Evolutionary conservation across 225 moss, liverwort and hornwort genomes (phyloP).

Genomic region (Pleurozium schreberi): DNA sequence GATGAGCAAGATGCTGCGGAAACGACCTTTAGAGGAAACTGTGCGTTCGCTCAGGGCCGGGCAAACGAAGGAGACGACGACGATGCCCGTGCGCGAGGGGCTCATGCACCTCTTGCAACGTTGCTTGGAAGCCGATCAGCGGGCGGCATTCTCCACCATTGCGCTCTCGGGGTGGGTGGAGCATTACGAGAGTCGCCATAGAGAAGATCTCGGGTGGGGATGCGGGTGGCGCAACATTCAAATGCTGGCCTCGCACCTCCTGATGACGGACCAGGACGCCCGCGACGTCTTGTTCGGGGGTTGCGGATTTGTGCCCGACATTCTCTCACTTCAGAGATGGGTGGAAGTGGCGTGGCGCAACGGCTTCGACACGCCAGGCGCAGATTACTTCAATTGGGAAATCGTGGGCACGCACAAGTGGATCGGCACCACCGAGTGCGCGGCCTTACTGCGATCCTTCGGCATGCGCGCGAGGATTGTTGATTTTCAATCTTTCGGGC

Average conservation of each 20-base stretch:
- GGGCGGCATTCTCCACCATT: constrained; percentile 22
- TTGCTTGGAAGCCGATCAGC: constrained; percentile 42
- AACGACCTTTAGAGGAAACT: constrained; percentile 22
- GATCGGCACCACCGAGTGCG: constrained; percentile 89
- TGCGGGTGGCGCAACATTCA: constrained; percentile 89
- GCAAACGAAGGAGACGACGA: constrained; percentile 38
- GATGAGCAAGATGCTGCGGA: constrained; percentile 16
- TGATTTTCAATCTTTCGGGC: constrained; percentile 49
- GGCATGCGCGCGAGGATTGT: constrained; percentile 68
- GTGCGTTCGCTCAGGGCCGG: constrained; percentile 26
- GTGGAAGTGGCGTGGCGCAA: constrained; percentile 68
- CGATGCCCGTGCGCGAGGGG: constrained; percentile 22
- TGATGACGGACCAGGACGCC: constrained; percentile 26
- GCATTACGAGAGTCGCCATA: constrained; percentile 63
- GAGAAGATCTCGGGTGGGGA: constrained; percentile 73
- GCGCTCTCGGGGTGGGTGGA: constrained; percentile 55
- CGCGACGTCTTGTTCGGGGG: constrained; percentile 52
- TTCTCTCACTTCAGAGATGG: constrained; percentile 62
- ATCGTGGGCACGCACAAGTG: constrained; percentile 60
- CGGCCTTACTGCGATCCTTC: constrained; percentile 63
- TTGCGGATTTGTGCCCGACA: constrained; percentile 67
- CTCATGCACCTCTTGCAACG: constrained; percentile 39
- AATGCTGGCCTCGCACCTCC: constrained; percentile 55
- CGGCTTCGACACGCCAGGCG: constrained; percentile 59
- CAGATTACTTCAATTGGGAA: constrained; percentile 59